Conservation (phyloP, 2,329 filamentous ascomycete species). For the Aspergillus alliaceus region DNA sequence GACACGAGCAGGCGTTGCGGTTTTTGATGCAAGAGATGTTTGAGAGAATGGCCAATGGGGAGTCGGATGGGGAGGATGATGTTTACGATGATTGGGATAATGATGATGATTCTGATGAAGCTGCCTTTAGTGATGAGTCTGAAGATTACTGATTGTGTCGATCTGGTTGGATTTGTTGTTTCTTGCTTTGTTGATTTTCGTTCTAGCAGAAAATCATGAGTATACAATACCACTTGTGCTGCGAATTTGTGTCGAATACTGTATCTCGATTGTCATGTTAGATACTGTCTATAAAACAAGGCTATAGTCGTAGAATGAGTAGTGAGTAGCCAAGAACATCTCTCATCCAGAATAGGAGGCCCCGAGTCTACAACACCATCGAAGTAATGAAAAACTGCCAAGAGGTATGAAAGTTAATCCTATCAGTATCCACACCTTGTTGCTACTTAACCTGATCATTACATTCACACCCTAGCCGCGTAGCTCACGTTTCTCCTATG, state of each 20-base stretch:
- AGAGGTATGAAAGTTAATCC: background rate
- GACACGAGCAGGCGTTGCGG: constrained; percentile 10
- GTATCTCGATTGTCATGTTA: background rate
- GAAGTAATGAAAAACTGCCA: no score
- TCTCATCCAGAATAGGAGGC: background rate
- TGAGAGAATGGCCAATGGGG: constrained; percentile 8
- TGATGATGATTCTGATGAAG: constrained; percentile 4
- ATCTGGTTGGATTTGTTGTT: background rate
- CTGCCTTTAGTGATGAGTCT: constrained; percentile 5
- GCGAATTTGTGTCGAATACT: background rate
- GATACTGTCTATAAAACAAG: background rate
- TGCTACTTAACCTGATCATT: background rate
- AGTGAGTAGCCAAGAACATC: background rate
- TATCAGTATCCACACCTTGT: background rate
- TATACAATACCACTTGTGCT: background rate
- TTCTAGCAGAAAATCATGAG: background rate
- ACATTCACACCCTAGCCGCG: no score
- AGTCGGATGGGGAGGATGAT: constrained; percentile 3
- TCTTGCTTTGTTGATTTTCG: background rate
- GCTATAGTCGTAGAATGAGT: background rate
- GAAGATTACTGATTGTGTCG: constrained; percentile 4
- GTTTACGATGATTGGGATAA: constrained; percentile 6
- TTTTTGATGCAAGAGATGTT: constrained; percentile 11
- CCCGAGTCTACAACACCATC: no score
- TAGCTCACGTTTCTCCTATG: no score